Base-by-base conservation (phyloP, 345 rosid genomes). In the Clausena lansium region DNA sequence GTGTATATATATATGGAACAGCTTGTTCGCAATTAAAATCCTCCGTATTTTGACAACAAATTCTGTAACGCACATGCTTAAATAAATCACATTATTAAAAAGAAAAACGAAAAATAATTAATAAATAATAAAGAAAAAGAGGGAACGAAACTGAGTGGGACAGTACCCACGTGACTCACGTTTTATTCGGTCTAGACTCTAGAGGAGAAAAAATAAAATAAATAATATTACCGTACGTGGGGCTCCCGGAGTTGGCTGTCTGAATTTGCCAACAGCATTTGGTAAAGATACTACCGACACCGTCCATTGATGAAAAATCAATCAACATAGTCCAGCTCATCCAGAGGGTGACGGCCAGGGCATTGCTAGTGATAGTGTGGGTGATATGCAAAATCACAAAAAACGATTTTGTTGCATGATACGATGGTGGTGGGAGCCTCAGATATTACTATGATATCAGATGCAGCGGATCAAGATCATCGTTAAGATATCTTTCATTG, bases 251-350 rank as follows among this genome's bases (percentile, higher is more conserved):
- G 30, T 63, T 17, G 14, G 63, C 32, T 20, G 70, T 62, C 28
- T 28, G 32, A 70, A 74, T 61, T 74, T 74, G n/a, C 60, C 45
- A 45, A 13, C 11, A 32, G 33, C 20, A 5, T 25, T 0, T 22
- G 78, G 74, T 81, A 14, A 14, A 76, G 88, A 85, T 86, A 77
- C 76, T 71, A 67, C 59, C 59, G 83, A 81, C 70, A 78, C 81
- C 83, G 85, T 82, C 85, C 78, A 52, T 5, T 19, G 19, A 50
- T 52, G 28, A 70, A 50, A 6, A 7, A 57, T 70, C 38, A 3
- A 70, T 70, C 14, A 45, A 74, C 22, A 1, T 73, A 61, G 22
- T 22, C 71, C 78, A 75, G 62, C 70, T 63, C 62, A 32, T 22
- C 27, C 1, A 1, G 17, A 27, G 39, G 9, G 75, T n/a, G 63